These are phyloP conservation scores for Adansonia grandidieri DNA, from an alignment of 441 rosid species.

Conservation along the genomic window DNA sequence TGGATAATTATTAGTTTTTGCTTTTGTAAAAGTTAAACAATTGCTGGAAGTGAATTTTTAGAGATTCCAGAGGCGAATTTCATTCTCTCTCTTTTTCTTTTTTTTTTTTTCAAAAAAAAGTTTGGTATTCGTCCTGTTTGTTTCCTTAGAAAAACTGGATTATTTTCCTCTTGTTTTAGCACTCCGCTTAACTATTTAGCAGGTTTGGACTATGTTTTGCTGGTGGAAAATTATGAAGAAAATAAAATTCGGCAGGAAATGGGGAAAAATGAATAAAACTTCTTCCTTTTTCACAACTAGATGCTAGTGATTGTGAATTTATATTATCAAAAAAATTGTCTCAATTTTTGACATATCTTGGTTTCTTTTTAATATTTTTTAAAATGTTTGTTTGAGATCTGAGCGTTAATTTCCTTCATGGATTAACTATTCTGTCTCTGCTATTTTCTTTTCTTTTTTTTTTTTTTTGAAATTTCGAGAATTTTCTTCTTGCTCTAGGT, in stretches of 20 bases:
- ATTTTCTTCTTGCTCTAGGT: background rate
- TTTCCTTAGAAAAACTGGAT: background rate
- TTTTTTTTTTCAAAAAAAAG: background rate
- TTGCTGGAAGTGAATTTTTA: background rate
- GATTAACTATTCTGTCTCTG: background rate
- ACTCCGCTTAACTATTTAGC: background rate
- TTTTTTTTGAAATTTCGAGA: background rate
- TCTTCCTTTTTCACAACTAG: background rate
- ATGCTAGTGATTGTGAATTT: background rate
- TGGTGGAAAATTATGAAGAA: background rate
- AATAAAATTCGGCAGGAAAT: background rate
- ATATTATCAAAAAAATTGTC: background rate
- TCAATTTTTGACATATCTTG: background rate
- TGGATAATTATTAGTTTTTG: constrained; percentile 13
- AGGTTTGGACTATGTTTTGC: background rate
- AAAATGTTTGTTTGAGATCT: background rate
- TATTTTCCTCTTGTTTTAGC: background rate
- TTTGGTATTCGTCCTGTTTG: background rate
- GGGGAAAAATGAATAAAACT: background rate
- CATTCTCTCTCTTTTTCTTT: background rate
- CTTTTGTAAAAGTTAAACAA: background rate
- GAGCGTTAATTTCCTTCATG: background rate
- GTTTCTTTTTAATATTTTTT: background rate
- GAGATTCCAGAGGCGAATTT: background rate
- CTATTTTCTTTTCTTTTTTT: background rate